Conservation (phyloP, 2,329 filamentous ascomycete genomes). For the Scedosporium boydii region DNA sequence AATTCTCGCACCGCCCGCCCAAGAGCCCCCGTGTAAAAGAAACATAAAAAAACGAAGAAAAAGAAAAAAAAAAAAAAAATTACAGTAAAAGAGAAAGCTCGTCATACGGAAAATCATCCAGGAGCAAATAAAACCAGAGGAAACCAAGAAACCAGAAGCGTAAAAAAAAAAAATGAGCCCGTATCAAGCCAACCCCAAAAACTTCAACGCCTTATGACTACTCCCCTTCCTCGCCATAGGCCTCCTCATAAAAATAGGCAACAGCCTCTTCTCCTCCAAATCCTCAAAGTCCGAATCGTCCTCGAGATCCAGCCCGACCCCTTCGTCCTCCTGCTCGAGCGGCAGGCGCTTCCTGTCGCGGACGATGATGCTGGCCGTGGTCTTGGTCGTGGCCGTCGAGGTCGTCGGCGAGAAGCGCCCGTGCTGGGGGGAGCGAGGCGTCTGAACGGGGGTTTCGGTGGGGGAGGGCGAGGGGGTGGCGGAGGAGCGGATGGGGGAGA, state of each 20-base stretch:
- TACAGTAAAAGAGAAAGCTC: slow-evolving; percentile 7
- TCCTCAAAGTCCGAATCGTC: slow-evolving; percentile 19
- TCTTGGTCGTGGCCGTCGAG: not conserved
- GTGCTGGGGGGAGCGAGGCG: not conserved
- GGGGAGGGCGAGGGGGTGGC: not conserved
- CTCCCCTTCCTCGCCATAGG: slow-evolving; percentile 26
- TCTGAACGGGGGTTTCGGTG: not conserved
- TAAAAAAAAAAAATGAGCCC: not conserved
- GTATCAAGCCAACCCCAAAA: slow-evolving; percentile 34
- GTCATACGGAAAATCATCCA: slow-evolving; percentile 3
- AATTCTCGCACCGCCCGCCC: not conserved
- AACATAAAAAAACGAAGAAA: slow-evolving; percentile 2
- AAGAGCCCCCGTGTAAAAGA: not conserved
- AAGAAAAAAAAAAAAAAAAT: not conserved
- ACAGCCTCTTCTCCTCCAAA: slow-evolving; percentile 39
- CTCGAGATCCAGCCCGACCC: slow-evolving; percentile 6
- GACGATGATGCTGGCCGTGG: not conserved
- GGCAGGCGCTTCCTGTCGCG: not conserved
- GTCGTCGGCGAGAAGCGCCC: not conserved
- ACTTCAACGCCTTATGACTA: slow-evolving; percentile 43
- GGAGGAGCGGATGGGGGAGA: not conserved
- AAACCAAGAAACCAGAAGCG: not conserved
- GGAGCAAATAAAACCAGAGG: not conserved
- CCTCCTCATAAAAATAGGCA: slow-evolving; percentile 37
- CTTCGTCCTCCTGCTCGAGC: slow-evolving; percentile 4